Evolutionary conservation across 2,329 filamentous ascomycete genomes (phyloP).

Genomic region (Fusarium nurragi): DNA sequence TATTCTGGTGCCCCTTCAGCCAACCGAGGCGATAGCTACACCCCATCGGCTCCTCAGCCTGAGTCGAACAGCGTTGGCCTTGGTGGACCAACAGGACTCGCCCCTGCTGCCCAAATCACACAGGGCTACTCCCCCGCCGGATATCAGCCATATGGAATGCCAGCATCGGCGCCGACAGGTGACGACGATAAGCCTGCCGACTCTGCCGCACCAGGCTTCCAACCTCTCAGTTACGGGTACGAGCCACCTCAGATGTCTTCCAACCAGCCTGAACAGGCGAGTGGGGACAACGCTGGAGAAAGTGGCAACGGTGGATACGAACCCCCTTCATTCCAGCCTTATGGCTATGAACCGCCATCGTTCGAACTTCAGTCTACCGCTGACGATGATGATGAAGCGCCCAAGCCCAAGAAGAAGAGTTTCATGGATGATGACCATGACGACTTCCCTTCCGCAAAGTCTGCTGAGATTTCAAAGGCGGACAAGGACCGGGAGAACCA

Average conservation of each 20-base stretch:
- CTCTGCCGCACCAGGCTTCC: slow-evolving; percentile 50
- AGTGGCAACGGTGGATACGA: slow-evolving; percentile 62
- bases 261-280: slow-evolving; percentile 29
- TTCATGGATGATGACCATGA: slow-evolving; percentile 87
- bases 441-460: slow-evolving; percentile 63
- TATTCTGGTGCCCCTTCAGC: slow-evolving; percentile 31
- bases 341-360: slow-evolving; percentile 66
- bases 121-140: slow-evolving; percentile 30
- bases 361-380: slow-evolving; percentile 60
- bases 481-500: slow-evolving; percentile 82
- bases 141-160: slow-evolving; percentile 46
- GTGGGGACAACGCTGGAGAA: slow-evolving; percentile 38
- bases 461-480: slow-evolving; percentile 68
- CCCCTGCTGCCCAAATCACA: slow-evolving; percentile 42
- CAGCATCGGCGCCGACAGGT: slow-evolving; percentile 29
- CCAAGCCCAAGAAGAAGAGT: slow-evolving; percentile 76
- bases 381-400: slow-evolving; percentile 57
- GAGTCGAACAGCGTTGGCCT: slow-evolving; percentile 17
- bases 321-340: slow-evolving; percentile 69
- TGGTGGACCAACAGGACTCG: slow-evolving; percentile 27
- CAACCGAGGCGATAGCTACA: slow-evolving; percentile 33
- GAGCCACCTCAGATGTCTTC: slow-evolving; percentile 56
- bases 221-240: slow-evolving; percentile 62
- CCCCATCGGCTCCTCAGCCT: slow-evolving; percentile 28
- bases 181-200: slow-evolving; percentile 24